phyloP scores from a whole-genome alignment of 306 rosid genomes.

The Lotus japonicus region DNA sequence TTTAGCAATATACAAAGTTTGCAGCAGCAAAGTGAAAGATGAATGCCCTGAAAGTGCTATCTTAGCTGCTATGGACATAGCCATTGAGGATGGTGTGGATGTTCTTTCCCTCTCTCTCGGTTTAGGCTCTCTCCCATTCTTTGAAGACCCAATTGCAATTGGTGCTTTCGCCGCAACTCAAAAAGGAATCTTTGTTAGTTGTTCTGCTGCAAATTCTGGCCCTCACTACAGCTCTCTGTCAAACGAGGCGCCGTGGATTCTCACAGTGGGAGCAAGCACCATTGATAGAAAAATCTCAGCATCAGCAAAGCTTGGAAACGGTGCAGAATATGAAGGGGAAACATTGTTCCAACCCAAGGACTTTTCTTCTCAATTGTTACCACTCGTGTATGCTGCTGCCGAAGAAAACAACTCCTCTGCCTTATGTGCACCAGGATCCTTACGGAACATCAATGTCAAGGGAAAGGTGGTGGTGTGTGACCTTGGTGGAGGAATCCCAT shows the following conservation, averaged over 20 bases:
- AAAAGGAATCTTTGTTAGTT: conserved; percentile 65
- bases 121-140: conserved; percentile 41
- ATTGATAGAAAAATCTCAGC: conserved; percentile 53
- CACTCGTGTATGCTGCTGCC: conserved; percentile 36
- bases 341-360: conserved; percentile 27
- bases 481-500: background rate
- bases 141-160: conserved; percentile 43
- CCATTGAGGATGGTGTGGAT: conserved; percentile 60
- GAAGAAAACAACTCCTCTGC: background rate
- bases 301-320: conserved; percentile 40
- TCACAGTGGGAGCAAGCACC: conserved; percentile 49
- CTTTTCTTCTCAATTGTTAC: conserved; percentile 18
- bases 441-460: conserved; percentile 9
- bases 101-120: conserved; percentile 72
- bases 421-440: conserved; percentile 27
- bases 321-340: conserved; percentile 37
- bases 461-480: conserved; percentile 57
- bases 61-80: conserved; percentile 41
- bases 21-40: background rate
- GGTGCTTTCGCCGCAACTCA: conserved; percentile 62
- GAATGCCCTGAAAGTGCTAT: conserved; percentile 36
- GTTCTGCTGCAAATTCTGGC: conserved; percentile 64
- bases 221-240: conserved; percentile 35
- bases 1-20: conserved; percentile 53
- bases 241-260: conserved; percentile 75